Evolutionary conservation across 208 protist species (phyloP), one percentile per base, ranked within the genome.

Genomic region (Leishmania tropica): DNA sequence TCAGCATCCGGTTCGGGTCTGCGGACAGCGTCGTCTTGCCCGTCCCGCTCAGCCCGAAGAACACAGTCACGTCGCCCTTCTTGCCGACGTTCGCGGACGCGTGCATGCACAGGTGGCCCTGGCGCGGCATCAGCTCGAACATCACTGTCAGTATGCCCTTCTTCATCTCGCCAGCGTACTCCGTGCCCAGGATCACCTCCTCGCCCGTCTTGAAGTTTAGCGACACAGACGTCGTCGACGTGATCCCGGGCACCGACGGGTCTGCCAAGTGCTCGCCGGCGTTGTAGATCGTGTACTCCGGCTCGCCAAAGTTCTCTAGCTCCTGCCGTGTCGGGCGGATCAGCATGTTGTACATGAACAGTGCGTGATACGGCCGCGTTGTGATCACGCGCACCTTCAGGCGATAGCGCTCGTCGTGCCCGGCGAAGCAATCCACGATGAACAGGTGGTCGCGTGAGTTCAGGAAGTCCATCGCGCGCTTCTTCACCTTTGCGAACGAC

Each of bases 111-210:
- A 99, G 91, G 80, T 98, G 91, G 73, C 91, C 90, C 79, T 89
- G 85, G 78, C 95, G 95, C 65, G 98, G 98, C 94, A 99, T 98
- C 56, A 98, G 83, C 85, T 99, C 99, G 84, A 99, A 94, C 97
- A 99, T 99, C 65, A 99, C 92, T 31, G 97, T 99, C 84, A 99
- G 96, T 68, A 99, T 93, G 81, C 98, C 98, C 90, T 99, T 99
- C 93, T 99, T 99, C 98, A 99, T 99, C 88, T 99, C 98, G 74
- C 98, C 98, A 10, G 98, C 96, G 85, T 99, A 99, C 89, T 99
- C 91, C 37, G 98, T 98, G 78, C 98, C 98, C 17, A 99, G 89
- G 79, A 99, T 99, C 54, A 99, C 96, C 89, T 98, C 91, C 87
- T 98, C 96, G 68, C 86, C 78, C 24, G 87, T 87, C 79, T 90